Evolutionary conservation across 2,329 filamentous ascomycete genomes (phyloP).

Genomic region (Diaporthe ilicicola): DNA sequence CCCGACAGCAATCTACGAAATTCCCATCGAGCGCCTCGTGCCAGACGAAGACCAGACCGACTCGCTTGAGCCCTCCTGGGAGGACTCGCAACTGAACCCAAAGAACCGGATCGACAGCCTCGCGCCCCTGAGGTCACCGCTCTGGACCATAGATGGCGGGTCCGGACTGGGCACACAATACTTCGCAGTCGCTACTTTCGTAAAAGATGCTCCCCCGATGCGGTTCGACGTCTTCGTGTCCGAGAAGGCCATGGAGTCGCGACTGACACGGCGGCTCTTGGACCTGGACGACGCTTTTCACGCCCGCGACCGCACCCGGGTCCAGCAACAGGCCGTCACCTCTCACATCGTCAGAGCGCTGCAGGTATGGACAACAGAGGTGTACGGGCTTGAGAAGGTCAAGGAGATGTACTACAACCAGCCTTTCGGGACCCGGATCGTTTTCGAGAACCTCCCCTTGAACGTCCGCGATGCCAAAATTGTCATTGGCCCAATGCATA

Average conservation of each 20-base stretch:
- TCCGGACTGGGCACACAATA: conserved; percentile 66
- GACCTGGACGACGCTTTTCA: conserved; percentile 63
- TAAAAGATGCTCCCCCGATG: conserved; percentile 55
- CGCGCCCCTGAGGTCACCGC: conserved; percentile 49
- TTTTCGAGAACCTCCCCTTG: conserved; percentile 59
- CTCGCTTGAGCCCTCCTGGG: conserved; percentile 47
- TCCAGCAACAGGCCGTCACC: conserved; percentile 60
- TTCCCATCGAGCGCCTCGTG: neutral
- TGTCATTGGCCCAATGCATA: conserved; percentile 57
- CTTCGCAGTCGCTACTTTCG: conserved; percentile 63
- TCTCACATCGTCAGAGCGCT: conserved; percentile 63
- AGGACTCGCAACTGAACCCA: conserved; percentile 62
- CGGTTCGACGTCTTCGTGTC: conserved; percentile 68
- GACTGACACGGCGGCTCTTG: conserved; percentile 54
- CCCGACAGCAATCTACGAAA: conserved; percentile 55
- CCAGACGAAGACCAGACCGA: neutral
- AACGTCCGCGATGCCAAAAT: conserved; percentile 57
- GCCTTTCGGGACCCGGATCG: conserved; percentile 66
- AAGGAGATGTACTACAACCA: conserved; percentile 51
- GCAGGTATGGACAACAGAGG: conserved; percentile 57
- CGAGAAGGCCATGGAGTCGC: conserved; percentile 53
- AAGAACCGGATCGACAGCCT: conserved; percentile 69
- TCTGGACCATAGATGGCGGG: conserved; percentile 69
- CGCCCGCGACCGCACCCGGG: conserved; percentile 57
- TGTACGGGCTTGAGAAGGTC: conserved; percentile 41